A percentile compares a stretch with the other conserved stretches of the same genome.
These are phyloP conservation scores for Plantago elongata DNA, from an alignment of 257 asterid species.

Conservation along the genomic window DNA sequence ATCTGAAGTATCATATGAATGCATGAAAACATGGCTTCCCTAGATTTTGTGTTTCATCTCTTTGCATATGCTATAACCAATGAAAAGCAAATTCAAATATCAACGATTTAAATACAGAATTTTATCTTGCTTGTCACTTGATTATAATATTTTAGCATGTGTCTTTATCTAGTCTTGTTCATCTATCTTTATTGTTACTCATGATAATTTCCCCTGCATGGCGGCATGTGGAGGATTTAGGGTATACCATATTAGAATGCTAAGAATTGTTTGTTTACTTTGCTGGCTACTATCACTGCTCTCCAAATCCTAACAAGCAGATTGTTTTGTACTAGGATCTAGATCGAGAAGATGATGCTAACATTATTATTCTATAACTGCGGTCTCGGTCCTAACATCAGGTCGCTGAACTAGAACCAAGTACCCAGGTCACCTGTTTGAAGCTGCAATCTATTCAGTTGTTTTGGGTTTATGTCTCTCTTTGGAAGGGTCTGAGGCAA, in stretches of 20 bases:
- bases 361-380: neutral
- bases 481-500: no score
- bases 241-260: neutral
- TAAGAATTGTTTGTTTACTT: constrained; percentile 6
- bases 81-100: constrained; percentile 2
- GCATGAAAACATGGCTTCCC: neutral
- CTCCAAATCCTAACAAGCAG: constrained; percentile 5
- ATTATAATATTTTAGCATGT: constrained; percentile 8
- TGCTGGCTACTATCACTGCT: neutral
- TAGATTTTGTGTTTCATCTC: constrained; percentile 1
- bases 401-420: neutral
- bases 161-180: constrained; percentile 10
- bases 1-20: neutral
- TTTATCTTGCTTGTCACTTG: neutral
- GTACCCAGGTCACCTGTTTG: neutral
- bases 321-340: constrained; percentile 26
- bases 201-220: neutral
- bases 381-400: neutral
- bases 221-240: neutral
- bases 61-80: neutral
- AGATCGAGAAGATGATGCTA: constrained; percentile 26
- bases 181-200: neutral
- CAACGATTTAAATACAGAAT: neutral
- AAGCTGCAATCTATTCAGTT: neutral
- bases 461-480: no score